A percentile compares a stretch with the other conserved stretches of the same genome.
Conservation (phyloP, 2,329 filamentous ascomycete species). For the Ophiostoma angusticollis region DNA sequence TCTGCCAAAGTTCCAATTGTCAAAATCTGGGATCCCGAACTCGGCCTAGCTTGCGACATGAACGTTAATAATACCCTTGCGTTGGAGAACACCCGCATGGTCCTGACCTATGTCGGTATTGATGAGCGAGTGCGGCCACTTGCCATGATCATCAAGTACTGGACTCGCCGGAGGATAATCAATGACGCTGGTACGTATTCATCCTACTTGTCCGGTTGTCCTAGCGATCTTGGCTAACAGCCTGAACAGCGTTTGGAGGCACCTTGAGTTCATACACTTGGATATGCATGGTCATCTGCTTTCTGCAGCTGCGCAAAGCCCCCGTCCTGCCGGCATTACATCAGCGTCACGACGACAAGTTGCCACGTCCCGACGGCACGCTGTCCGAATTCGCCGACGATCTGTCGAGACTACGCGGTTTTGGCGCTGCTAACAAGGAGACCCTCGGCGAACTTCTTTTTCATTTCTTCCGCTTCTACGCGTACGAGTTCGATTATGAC, state of each 20-base stretch:
- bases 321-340: slow-evolving; percentile 80
- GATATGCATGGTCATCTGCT: slow-evolving; percentile 97
- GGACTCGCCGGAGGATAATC: slow-evolving; percentile 82
- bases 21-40: slow-evolving; percentile 94
- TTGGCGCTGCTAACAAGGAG: slow-evolving; percentile 68
- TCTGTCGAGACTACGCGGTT: slow-evolving; percentile 58
- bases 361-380: slow-evolving; percentile 48
- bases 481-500: slow-evolving; percentile 84
- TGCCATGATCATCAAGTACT: slow-evolving; percentile 95
- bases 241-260: slow-evolving; percentile 65
- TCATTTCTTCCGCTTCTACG: slow-evolving; percentile 90
- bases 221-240: not conserved
- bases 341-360: slow-evolving; percentile 51
- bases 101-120: slow-evolving; percentile 89
- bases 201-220: slow-evolving; percentile 1
- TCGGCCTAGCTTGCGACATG: slow-evolving; percentile 85
- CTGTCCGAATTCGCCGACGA: slow-evolving; percentile 79
- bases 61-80: slow-evolving; percentile 97
- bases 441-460: slow-evolving; percentile 79
- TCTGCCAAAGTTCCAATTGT: slow-evolving; percentile 96
- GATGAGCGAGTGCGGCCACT: slow-evolving; percentile 82
- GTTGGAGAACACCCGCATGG: slow-evolving; percentile 94
- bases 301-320: slow-evolving; percentile 75
- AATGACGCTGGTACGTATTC: slow-evolving; percentile 71
- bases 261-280: slow-evolving; percentile 97